Conservation (phyloP, 2,329 filamentous ascomycete genomes). For the Epichloe bromicola region DNA sequence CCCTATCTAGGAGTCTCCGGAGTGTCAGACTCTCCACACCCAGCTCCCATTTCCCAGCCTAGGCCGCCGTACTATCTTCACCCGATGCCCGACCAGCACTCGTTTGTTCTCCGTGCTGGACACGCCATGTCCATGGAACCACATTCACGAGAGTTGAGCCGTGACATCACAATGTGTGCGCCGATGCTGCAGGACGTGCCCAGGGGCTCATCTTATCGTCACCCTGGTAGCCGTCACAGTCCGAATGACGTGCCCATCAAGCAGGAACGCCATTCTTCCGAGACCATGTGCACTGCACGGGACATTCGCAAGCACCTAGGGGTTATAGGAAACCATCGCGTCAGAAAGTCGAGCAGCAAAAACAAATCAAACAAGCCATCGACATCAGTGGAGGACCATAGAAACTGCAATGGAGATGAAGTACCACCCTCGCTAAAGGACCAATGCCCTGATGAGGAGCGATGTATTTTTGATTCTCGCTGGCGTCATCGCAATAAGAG, state of each 20-base stretch:
- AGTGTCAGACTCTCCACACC: slow-evolving; percentile 20
- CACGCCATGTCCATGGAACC: slow-evolving; percentile 13
- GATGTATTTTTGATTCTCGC: slow-evolving; percentile 36
- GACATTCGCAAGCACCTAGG: slow-evolving; percentile 11
- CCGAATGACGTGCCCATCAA: slow-evolving; percentile 8
- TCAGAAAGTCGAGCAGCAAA: slow-evolving; percentile 14
- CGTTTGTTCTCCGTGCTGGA: slow-evolving; percentile 13
- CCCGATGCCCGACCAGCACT: slow-evolving; percentile 14
- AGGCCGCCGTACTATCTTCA: slow-evolving; percentile 16
- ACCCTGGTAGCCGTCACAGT: slow-evolving; percentile 11
- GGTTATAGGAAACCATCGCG: slow-evolving; percentile 10
- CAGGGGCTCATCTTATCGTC: slow-evolving; percentile 10
- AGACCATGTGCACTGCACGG: slow-evolving; percentile 2
- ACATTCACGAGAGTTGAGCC: slow-evolving; percentile 14
- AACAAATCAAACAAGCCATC: slow-evolving; percentile 6
- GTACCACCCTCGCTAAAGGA: slow-evolving; percentile 27
- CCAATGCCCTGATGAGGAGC: slow-evolving; percentile 33
- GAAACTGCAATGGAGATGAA: slow-evolving; percentile 22
- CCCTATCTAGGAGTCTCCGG: slow-evolving; percentile 24
- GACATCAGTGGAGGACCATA: slow-evolving; percentile 18
- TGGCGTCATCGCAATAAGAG: slow-evolving; percentile 31
- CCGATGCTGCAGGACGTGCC: slow-evolving; percentile 15
- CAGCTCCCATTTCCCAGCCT: slow-evolving; percentile 12
- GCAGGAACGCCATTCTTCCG: not conserved
- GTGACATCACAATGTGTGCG: slow-evolving; percentile 3